Evolutionary conservation across 225 moss, liverwort and hornwort genomes (phyloP).

Genomic region (Lunularia cruciata): DNA sequence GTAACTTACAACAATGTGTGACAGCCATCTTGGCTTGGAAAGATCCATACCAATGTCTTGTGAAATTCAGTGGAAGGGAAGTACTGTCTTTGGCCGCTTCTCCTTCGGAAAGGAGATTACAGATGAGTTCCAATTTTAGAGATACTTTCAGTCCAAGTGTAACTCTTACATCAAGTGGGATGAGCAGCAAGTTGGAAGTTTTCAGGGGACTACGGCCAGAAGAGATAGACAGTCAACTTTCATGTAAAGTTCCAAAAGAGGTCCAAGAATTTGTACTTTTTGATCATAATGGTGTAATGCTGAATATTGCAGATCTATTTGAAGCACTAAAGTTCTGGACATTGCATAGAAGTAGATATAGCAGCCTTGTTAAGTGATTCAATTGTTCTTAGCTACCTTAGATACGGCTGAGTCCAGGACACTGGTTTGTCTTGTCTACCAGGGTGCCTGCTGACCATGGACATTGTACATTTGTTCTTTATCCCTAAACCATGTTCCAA

Average conservation of each 20-base stretch:
- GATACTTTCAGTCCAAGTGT: not conserved
- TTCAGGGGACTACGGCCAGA: not conserved
- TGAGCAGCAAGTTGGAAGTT: slow-evolving; percentile 1
- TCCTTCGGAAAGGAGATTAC: slow-evolving; percentile 1
- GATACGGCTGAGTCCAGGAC: no score
- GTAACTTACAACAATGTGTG: slow-evolving; percentile 21
- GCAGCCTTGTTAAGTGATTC: not conserved
- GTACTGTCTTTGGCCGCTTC: slow-evolving; percentile 7
- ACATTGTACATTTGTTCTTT: not conserved
- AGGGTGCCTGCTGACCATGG: not conserved
- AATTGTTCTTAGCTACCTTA: not conserved
- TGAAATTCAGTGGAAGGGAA: slow-evolving; percentile 1
- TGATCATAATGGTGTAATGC: not conserved
- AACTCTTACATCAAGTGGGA: not conserved
- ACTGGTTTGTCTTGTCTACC: no score
- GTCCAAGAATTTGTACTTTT: not conserved
- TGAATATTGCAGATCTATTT: not conserved
- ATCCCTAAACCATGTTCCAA: not conserved
- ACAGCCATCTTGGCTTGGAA: slow-evolving; percentile 20
- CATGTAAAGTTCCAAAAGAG: slow-evolving; percentile 8
- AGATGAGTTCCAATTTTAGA: slow-evolving; percentile 2
- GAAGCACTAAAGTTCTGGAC: not conserved
- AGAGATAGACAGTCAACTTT: slow-evolving; percentile 10
- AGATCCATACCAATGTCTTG: slow-evolving; percentile 15
- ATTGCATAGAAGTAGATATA: not conserved